Percentiles rank a stretch among this genome's conserved stretches.
Evolutionary conservation across 2,329 filamentous ascomycete species (phyloP).

Genomic region (Hypomyces perniciosus): DNA sequence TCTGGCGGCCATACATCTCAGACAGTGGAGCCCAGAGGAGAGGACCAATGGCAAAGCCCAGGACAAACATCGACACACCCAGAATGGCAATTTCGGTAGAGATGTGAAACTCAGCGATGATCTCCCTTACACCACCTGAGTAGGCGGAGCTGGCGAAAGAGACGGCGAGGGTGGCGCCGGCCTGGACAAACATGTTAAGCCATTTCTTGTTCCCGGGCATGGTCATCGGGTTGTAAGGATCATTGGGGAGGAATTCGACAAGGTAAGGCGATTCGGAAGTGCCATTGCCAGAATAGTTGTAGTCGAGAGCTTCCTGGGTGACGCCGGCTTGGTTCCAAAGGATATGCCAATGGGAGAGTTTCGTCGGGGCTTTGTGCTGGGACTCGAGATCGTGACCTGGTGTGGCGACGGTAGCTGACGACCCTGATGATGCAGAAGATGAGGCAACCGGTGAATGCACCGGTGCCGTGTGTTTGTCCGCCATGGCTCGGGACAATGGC

Average conservation of each 20-base stretch:
- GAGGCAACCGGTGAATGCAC: neutral
- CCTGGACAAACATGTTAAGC: slow-evolving; percentile 56
- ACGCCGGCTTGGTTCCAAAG: slow-evolving; percentile 54
- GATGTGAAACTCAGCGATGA: slow-evolving; percentile 50
- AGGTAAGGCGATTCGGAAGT: slow-evolving; percentile 62
- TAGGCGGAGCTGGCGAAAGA: slow-evolving; percentile 66
- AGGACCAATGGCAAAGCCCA: slow-evolving; percentile 57
- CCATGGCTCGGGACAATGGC: neutral
- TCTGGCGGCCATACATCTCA: slow-evolving; percentile 56
- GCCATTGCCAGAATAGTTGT: slow-evolving; percentile 54
- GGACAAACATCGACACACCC: slow-evolving; percentile 58
- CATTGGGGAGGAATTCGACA: slow-evolving; percentile 61
- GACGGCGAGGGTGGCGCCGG: slow-evolving; percentile 61
- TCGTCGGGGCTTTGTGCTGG: slow-evolving; percentile 24
- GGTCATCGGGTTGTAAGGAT: slow-evolving; percentile 61
- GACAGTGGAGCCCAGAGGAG: slow-evolving; percentile 61
- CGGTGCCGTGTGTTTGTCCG: slow-evolving; percentile 4
- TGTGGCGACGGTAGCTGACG: slow-evolving; percentile 23
- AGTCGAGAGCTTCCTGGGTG: slow-evolving; percentile 49
- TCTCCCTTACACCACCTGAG: slow-evolving; percentile 48
- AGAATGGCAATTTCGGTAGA: slow-evolving; percentile 49
- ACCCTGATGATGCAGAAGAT: slow-evolving; percentile 15
- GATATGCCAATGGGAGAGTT: slow-evolving; percentile 43
- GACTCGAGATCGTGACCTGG: slow-evolving; percentile 39
- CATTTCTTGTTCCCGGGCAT: slow-evolving; percentile 57